Evolutionary conservation across 345 rosid genomes (phyloP).

Genomic region (Abelmoschus esculentus): DNA sequence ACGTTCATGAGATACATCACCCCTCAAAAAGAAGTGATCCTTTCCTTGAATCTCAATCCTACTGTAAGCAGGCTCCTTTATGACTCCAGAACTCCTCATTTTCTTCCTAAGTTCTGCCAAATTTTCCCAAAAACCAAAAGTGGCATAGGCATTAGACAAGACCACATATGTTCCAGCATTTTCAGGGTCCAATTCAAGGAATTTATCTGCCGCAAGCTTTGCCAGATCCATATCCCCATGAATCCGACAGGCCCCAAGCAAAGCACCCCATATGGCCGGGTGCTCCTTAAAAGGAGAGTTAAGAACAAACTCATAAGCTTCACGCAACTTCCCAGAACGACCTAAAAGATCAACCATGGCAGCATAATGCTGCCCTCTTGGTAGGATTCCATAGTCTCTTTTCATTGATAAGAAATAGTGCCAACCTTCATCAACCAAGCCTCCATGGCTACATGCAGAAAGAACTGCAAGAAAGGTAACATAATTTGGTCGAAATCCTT

Average conservation of each 20-base stretch:
- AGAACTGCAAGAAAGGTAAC: conserved; percentile 67
- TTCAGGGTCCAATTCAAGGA: conserved; percentile 28
- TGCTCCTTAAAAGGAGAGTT: conserved; percentile 58
- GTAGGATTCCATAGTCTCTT: conserved; percentile 33
- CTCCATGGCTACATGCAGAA: conserved; percentile 74
- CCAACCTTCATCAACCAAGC: conserved; percentile 54
- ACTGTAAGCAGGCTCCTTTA: conserved; percentile 67
- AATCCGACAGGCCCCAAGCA: conserved; percentile 63
- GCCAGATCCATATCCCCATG: conserved; percentile 46
- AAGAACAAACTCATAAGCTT: conserved; percentile 53
- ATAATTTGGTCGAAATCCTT: conserved; percentile 46
- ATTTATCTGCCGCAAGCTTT: conserved; percentile 32
- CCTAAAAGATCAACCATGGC: conserved; percentile 70
- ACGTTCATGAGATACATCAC: conserved; percentile 34
- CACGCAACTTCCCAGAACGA: conserved; percentile 51
- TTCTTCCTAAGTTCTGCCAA: conserved; percentile 54
- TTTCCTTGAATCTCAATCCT: conserved; percentile 57
- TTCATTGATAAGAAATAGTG: conserved; percentile 37
- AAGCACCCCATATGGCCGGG: conserved; percentile 59
- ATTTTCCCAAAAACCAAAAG: conserved; percentile 62
- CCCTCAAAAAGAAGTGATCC: conserved; percentile 43
- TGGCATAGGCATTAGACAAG: conserved; percentile 62
- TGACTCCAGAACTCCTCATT: conserved; percentile 54
- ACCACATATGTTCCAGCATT: conserved; percentile 50
- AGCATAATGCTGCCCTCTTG: conserved; percentile 62